Percentiles rank a stretch among this genome's conserved stretches.
phyloP scores from a whole-genome alignment of 257 asterid species.

The Ocimum tenuiflorum region DNA sequence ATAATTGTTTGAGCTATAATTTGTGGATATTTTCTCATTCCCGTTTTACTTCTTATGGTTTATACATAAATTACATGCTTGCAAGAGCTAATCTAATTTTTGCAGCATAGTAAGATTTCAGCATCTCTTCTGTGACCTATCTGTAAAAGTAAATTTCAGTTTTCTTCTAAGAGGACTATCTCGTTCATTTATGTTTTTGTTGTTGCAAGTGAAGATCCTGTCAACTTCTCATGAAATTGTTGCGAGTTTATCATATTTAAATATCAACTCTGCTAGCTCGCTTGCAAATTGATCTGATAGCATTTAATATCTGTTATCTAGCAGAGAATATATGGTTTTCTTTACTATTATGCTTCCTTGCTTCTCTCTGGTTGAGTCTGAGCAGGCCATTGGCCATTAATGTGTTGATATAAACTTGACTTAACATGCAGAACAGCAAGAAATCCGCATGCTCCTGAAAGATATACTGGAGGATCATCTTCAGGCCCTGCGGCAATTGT shows the following conservation, averaged over 20 bases:
- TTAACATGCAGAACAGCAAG: slow-evolving; percentile 68
- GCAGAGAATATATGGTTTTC: background rate
- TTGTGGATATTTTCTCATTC: background rate
- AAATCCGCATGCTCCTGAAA: slow-evolving; percentile 91
- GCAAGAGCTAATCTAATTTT: background rate
- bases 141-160: background rate
- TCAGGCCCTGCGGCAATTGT: slow-evolving; percentile 99
- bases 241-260: background rate
- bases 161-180: too few relatives aligned
- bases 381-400: slow-evolving; percentile 2
- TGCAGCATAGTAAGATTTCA: background rate
- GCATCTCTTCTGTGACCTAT: slow-evolving; percentile 4
- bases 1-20: background rate
- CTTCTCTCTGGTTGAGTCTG: slow-evolving; percentile 1
- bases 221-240: background rate
- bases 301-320: background rate
- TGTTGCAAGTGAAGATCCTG: background rate
- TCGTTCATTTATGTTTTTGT: slow-evolving; percentile 11
- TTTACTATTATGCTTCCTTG: background rate
- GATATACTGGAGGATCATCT: slow-evolving; percentile 98
- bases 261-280: background rate
- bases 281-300: too few relatives aligned
- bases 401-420: background rate
- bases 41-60: background rate
- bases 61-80: background rate